These are phyloP conservation scores for Morella rubra DNA, from an alignment of 306 rosid genomes.

Conservation along the genomic window DNA sequence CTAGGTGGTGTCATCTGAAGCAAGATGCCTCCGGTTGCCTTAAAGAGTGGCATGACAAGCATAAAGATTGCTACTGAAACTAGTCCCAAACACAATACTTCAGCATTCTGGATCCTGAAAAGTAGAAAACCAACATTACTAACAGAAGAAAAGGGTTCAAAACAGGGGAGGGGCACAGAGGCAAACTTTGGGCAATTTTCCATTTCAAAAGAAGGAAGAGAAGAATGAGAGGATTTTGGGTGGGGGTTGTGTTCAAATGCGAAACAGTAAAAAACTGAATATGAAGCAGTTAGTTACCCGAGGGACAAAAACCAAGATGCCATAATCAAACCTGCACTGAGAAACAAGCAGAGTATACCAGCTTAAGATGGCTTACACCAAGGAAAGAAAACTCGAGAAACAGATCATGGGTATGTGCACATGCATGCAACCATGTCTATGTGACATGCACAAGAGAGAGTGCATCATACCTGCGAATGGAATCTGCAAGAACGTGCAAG, in stretches of 20 bases:
- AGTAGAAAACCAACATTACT: slow-evolving; percentile 26
- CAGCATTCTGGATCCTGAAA: slow-evolving; percentile 93
- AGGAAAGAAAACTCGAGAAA: slow-evolving; percentile 6
- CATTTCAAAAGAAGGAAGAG: not conserved
- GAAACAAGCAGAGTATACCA: slow-evolving; percentile 44
- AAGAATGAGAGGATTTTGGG: not conserved
- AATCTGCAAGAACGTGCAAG: slow-evolving; percentile 93
- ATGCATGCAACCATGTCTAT: slow-evolving; percentile 8
- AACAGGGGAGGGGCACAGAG: not conserved
- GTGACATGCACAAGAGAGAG: slow-evolving; percentile 5
- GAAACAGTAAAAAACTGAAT: not conserved
- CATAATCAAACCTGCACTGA: slow-evolving; percentile 97
- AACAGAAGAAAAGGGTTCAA: slow-evolving; percentile 21
- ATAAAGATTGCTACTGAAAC: slow-evolving; percentile 84
- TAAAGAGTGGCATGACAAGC: slow-evolving; percentile 93
- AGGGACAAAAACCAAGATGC: slow-evolving; percentile 97
- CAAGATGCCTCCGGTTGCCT: slow-evolving; percentile 82
- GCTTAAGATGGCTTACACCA: slow-evolving; percentile 34
- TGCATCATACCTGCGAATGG: slow-evolving; percentile 82
- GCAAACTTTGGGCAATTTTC: not conserved
- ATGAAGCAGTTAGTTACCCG: slow-evolving; percentile 53
- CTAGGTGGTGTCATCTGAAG: slow-evolving; percentile 98
- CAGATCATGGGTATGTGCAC: slow-evolving; percentile 13
- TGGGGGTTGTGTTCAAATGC: too few relatives aligned
- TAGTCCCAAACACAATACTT: slow-evolving; percentile 89